Conservation (phyloP, 2,329 filamentous ascomycete species). For the Hypoxylon sp. region DNA sequence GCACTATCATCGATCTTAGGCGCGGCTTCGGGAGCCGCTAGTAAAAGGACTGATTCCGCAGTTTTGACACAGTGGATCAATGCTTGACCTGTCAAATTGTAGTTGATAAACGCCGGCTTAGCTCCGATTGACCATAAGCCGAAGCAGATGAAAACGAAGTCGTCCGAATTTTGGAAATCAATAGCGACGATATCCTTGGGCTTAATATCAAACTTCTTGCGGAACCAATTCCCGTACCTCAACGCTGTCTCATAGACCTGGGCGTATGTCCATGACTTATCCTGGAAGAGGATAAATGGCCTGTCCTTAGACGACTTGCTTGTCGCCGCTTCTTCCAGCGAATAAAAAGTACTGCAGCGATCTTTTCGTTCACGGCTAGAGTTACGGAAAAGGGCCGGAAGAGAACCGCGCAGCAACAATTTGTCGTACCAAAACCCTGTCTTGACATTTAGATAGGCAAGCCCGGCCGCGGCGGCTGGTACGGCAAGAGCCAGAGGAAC, state of each 20-base stretch:
- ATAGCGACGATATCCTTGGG: slow-evolving; percentile 84
- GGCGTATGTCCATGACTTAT: slow-evolving; percentile 79
- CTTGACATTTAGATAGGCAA: slow-evolving; percentile 85
- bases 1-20: slow-evolving; percentile 71
- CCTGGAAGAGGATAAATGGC: slow-evolving; percentile 77
- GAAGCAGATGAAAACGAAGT: slow-evolving; percentile 81
- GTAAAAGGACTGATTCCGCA: slow-evolving; percentile 75
- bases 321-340: slow-evolving; percentile 76
- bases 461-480: slow-evolving; percentile 74
- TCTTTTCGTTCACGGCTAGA: slow-evolving; percentile 68
- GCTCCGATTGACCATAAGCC: slow-evolving; percentile 88
- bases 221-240: slow-evolving; percentile 82
- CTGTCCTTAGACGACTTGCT: slow-evolving; percentile 65
- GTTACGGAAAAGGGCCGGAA: slow-evolving; percentile 62
- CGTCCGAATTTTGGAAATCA: slow-evolving; percentile 85
- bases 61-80: slow-evolving; percentile 81
- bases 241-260: slow-evolving; percentile 79
- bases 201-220: slow-evolving; percentile 72
- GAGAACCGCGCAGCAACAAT: slow-evolving; percentile 68
- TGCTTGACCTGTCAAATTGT: slow-evolving; percentile 80
- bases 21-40: slow-evolving; percentile 76
- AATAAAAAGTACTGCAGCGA: slow-evolving; percentile 80
- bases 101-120: slow-evolving; percentile 89
- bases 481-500: slow-evolving; percentile 69
- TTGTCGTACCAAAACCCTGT: slow-evolving; percentile 77